Evolutionary conservation across 352 stramenopile species (phyloP).

Genomic region (Phytophthora sansomeana): DNA sequence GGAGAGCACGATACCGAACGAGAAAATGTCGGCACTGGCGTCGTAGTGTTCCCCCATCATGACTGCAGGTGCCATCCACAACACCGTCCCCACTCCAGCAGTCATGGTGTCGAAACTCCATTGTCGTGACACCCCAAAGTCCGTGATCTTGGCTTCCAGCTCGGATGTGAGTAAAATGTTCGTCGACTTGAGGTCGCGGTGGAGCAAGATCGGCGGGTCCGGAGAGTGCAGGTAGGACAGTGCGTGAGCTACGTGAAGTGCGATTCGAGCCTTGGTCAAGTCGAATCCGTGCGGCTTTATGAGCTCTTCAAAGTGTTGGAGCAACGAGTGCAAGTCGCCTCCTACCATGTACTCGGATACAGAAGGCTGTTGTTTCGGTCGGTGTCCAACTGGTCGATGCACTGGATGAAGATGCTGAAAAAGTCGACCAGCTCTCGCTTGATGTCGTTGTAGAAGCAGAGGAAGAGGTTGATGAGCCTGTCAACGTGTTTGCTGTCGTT

Average conservation of each 20-base stretch:
- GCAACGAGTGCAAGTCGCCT: slow-evolving; percentile 47
- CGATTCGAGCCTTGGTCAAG: slow-evolving; percentile 42
- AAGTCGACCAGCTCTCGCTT: slow-evolving; percentile 1
- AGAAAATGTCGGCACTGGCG: slow-evolving; percentile 56
- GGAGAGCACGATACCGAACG: slow-evolving; percentile 53
- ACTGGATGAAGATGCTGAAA: background rate
- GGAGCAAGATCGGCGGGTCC: slow-evolving; percentile 42
- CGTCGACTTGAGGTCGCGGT: slow-evolving; percentile 65
- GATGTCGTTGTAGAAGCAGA: slow-evolving; percentile 3
- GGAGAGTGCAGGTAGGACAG: slow-evolving; percentile 59
- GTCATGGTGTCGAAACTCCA: slow-evolving; percentile 44
- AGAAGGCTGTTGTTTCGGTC: background rate
- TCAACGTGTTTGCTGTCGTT: slow-evolving; percentile 17
- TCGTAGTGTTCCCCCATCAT: slow-evolving; percentile 56
- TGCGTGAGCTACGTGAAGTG: slow-evolving; percentile 41
- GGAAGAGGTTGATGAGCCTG: slow-evolving; percentile 1
- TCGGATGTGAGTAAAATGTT: slow-evolving; percentile 50
- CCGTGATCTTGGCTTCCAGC: slow-evolving; percentile 49
- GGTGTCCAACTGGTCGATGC: background rate
- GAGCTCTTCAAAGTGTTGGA: slow-evolving; percentile 38
- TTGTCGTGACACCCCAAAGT: slow-evolving; percentile 59
- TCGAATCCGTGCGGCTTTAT: slow-evolving; percentile 47
- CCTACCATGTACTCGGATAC: slow-evolving; percentile 54
- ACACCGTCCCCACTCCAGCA: slow-evolving; percentile 39
- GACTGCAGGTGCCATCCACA: slow-evolving; percentile 59